These are phyloP conservation scores for Nitzschia putrida DNA, from an alignment of 108 stramenopile genomes.

Conservation along the genomic window DNA sequence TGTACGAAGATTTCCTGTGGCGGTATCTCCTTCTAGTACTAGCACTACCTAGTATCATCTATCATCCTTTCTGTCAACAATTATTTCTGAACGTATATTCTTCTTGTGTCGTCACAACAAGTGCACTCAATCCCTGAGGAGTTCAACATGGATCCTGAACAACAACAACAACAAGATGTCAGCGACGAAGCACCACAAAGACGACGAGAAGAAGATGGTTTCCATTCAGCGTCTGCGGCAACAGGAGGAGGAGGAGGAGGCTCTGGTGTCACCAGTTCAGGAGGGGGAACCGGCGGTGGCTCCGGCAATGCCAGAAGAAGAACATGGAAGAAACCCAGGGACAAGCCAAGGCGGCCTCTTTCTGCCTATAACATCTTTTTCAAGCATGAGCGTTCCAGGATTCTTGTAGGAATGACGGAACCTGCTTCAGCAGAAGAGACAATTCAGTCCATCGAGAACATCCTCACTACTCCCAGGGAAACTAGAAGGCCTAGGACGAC, in stretches of 20 bases:
- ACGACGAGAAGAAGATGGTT: slow-evolving; percentile 19
- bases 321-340: slow-evolving; percentile 41
- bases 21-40: no score
- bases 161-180: slow-evolving; percentile 3
- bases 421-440: slow-evolving; percentile 24
- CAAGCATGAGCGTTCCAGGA: slow-evolving; percentile 41
- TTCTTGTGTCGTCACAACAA: not conserved
- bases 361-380: slow-evolving; percentile 49
- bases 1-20: no score
- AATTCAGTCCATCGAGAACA: slow-evolving; percentile 36
- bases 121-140: not conserved
- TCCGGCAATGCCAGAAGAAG: no score
- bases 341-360: slow-evolving; percentile 44
- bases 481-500: slow-evolving; percentile 47
- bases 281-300: slow-evolving; percentile 2
- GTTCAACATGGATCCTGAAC: no score
- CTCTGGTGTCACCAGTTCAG: slow-evolving; percentile 1
- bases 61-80: no score
- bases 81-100: no score
- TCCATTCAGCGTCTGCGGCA: slow-evolving; percentile 14
- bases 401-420: slow-evolving; percentile 25
- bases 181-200: slow-evolving; percentile 4
- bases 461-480: slow-evolving; percentile 27
- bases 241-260: slow-evolving; percentile 18
- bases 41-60: no score